Evolutionary conservation across 352 stramenopile genomes (phyloP).

Genomic region (Pythium volutum): DNA sequence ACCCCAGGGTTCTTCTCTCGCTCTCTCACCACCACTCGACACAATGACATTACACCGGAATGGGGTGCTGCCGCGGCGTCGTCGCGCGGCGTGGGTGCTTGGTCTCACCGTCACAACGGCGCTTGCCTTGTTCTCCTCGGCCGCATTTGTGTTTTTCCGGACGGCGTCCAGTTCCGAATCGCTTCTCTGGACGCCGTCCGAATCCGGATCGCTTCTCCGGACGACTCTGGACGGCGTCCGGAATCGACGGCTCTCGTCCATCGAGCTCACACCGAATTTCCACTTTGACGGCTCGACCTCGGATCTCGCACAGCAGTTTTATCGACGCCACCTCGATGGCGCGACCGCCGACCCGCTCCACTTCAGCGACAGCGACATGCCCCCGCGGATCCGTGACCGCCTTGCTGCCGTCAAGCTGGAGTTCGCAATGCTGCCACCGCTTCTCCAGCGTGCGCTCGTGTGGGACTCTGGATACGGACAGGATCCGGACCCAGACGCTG

Average conservation of each 20-base stretch:
- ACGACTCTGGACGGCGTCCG: background rate
- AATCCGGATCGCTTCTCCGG: background rate
- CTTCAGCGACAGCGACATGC: conserved; percentile 5
- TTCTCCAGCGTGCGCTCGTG: conserved; percentile 36
- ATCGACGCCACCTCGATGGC: conserved; percentile 18
- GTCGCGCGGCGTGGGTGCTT: background rate
- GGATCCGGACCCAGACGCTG: conserved; percentile 10
- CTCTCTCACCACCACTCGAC: too few relatives aligned
- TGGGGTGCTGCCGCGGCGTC: background rate
- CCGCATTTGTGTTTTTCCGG: background rate
- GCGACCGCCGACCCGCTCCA: conserved; percentile 13
- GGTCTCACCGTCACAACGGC: background rate
- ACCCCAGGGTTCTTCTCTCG: too few relatives aligned
- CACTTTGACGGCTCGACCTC: conserved; percentile 24
- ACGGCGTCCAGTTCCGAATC: background rate
- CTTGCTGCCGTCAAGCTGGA: background rate
- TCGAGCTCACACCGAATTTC: conserved; percentile 2
- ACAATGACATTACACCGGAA: background rate
- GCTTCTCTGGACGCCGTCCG: background rate
- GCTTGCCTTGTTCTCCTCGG: background rate
- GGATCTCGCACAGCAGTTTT: conserved; percentile 31
- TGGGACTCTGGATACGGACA: conserved; percentile 40
- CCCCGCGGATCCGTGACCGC: background rate
- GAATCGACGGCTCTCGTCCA: background rate
- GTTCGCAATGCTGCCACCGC: conserved; percentile 8